These are phyloP conservation scores for Sporothrix phasma DNA, from an alignment of 2,329 filamentous ascomycete genomes.

Conservation along the genomic window DNA sequence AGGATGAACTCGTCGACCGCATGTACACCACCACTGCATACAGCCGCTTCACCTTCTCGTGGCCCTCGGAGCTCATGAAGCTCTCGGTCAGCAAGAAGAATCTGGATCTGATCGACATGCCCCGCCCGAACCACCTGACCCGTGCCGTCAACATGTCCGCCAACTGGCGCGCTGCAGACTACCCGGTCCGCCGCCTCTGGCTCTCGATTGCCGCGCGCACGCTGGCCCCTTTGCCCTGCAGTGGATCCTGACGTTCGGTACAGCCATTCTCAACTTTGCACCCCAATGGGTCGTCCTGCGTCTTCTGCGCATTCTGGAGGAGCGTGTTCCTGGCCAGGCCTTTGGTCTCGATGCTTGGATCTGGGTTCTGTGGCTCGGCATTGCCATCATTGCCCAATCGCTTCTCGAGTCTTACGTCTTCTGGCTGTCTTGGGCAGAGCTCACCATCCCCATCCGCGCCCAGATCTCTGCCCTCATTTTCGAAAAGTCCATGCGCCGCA, in stretches of 20 bases:
- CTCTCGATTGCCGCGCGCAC: constrained; percentile 48
- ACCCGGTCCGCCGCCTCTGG: constrained; percentile 43
- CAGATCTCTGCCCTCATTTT: constrained; percentile 66
- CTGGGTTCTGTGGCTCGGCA: constrained; percentile 57
- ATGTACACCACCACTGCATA: constrained; percentile 52
- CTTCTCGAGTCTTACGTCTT: constrained; percentile 57
- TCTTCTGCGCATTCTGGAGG: constrained; percentile 56
- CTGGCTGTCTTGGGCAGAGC: constrained; percentile 54
- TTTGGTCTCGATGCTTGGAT: constrained; percentile 49
- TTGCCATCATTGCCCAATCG: constrained; percentile 46
- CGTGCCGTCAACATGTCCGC: constrained; percentile 40
- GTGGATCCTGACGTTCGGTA: constrained; percentile 44
- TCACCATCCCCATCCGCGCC: constrained; percentile 57
- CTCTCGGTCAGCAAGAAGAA: constrained; percentile 47
- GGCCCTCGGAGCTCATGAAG: constrained; percentile 47
- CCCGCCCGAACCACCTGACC: constrained; percentile 46
- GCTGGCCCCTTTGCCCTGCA: constrained; percentile 46
- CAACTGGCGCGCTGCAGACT: constrained; percentile 40
- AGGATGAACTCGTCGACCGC: constrained; percentile 51
- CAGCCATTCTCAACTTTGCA: constrained; percentile 52
- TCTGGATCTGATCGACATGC: constrained; percentile 53
- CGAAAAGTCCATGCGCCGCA: constrained; percentile 64
- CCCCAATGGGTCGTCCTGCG: constrained; percentile 61
- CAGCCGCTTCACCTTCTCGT: constrained; percentile 54
- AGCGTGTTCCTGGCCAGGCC: constrained; percentile 34